A percentile compares a stretch with the other conserved stretches of the same genome.
Conservation (phyloP, 495 filamentous ascomycete genomes). For the Delitschia confertaspora region DNA sequence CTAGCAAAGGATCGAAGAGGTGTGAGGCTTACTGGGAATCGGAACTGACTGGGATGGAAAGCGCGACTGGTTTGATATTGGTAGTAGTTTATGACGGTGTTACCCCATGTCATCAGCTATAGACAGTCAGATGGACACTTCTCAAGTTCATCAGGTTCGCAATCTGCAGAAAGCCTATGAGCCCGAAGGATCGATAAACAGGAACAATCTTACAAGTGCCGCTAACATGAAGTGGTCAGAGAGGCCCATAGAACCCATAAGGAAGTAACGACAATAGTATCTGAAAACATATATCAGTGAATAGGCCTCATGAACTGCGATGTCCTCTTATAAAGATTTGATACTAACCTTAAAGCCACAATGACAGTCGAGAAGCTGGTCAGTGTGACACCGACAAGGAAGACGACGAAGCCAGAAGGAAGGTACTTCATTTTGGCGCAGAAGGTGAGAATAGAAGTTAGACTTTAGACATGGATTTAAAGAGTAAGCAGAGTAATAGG, state of each 20-base stretch:
- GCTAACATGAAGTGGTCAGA: slow-evolving; percentile 22
- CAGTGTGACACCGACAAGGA: slow-evolving; percentile 16
- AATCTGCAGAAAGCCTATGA: too few relatives aligned
- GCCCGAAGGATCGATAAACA: not conserved
- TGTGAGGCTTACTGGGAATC: slow-evolving; percentile 12
- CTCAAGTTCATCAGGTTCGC: too few relatives aligned
- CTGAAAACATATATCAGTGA: slow-evolving; percentile 1
- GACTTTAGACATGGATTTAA: too few relatives aligned
- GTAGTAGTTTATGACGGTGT: slow-evolving; percentile 23
- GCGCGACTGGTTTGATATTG: slow-evolving; percentile 9
- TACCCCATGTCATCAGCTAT: slow-evolving; percentile 20
- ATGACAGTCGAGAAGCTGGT: slow-evolving; percentile 24
- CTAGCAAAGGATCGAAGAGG: too few relatives aligned
- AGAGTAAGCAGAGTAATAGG: not conserved
- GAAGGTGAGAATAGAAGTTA: too few relatives aligned
- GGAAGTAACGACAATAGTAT: slow-evolving; percentile 24
- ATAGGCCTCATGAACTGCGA: too few relatives aligned
- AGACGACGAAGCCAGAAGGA: slow-evolving; percentile 19
- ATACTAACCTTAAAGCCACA: slow-evolving; percentile 18
- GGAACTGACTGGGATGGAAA: slow-evolving; percentile 10
- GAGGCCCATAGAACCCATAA: slow-evolving; percentile 16
- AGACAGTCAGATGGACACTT: too few relatives aligned
- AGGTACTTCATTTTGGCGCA: too few relatives aligned
- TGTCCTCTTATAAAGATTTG: not conserved
- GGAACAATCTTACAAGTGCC: slow-evolving; percentile 12